These are phyloP conservation scores for Coemansia sp. DNA, from an alignment of 192 early-diverging fungal genomes.

Conservation along the genomic window DNA sequence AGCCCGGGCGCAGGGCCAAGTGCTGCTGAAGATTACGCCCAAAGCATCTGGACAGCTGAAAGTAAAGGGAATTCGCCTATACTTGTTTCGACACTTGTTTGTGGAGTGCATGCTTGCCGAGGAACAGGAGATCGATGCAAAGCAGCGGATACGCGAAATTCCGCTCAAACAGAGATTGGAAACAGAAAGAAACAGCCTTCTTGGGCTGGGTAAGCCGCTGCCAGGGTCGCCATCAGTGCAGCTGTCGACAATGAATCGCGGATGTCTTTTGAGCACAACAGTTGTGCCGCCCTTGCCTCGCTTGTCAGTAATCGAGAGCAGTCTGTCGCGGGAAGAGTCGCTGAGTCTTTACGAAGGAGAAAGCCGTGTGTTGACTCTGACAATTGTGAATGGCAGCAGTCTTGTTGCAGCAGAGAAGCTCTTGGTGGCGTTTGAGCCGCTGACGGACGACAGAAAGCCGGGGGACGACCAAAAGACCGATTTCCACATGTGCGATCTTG, in stretches of 20 bases:
- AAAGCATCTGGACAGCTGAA: constrained; percentile 19
- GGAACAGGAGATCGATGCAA: constrained; percentile 22
- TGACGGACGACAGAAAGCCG: background rate
- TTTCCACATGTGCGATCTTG: constrained; percentile 23
- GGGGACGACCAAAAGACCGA: constrained; percentile 16
- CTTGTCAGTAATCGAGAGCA: constrained; percentile 20
- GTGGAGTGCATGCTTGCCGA: constrained; percentile 29
- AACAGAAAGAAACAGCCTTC: constrained; percentile 30
- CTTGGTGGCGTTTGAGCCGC: constrained; percentile 37
- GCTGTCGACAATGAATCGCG: constrained; percentile 29
- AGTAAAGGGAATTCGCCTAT: constrained; percentile 23
- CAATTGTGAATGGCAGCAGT: constrained; percentile 30
- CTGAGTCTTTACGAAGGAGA: constrained; percentile 51
- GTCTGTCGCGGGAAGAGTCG: constrained; percentile 22
- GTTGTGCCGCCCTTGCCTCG: constrained; percentile 34
- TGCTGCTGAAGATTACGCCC: constrained; percentile 30
- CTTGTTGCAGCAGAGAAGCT: constrained; percentile 17
- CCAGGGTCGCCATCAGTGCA: constrained; percentile 5
- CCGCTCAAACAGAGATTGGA: constrained; percentile 36
- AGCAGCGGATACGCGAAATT: constrained; percentile 16
- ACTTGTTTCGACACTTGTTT: constrained; percentile 35
- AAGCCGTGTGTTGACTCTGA: constrained; percentile 17
- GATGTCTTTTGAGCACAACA: constrained; percentile 15
- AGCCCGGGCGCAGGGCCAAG: constrained; percentile 20
- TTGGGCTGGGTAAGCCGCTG: constrained; percentile 12